phyloP scores from a whole-genome alignment of 129 eudicot species.

The Rutidosis leptorrhynchoides region DNA sequence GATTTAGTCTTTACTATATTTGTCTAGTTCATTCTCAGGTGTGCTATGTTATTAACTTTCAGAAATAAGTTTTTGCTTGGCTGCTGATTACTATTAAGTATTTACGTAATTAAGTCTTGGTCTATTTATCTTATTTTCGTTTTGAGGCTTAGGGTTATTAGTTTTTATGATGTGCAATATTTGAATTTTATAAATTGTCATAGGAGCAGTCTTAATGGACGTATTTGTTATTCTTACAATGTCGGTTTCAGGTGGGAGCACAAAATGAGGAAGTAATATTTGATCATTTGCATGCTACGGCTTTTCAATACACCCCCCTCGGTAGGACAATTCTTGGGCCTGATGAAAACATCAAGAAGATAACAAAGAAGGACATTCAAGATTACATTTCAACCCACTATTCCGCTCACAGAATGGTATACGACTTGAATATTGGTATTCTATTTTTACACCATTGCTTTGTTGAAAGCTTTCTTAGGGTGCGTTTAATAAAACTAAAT shows the following conservation, averaged over 20 bases:
- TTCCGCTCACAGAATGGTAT: slow-evolving; percentile 92
- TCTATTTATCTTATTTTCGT: neutral
- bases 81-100: neutral
- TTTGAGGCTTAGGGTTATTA: neutral
- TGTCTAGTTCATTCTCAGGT: neutral
- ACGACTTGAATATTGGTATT: slow-evolving; percentile 9
- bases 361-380: slow-evolving; percentile 56
- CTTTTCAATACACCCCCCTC: slow-evolving; percentile 88
- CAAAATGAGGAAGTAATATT: slow-evolving; percentile 84
- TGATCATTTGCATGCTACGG: slow-evolving; percentile 96
- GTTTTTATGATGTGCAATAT: neutral
- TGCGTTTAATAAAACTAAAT: too few relatives aligned
- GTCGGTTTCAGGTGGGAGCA: slow-evolving; percentile 59
- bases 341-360: slow-evolving; percentile 70
- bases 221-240: slow-evolving; percentile 15
- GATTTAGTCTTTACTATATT: too few relatives aligned
- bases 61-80: neutral
- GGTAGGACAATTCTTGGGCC: slow-evolving; percentile 97
- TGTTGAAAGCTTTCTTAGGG: neutral
- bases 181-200: neutral
- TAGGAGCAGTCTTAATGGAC: slow-evolving; percentile 3
- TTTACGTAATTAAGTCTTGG: neutral
- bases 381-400: slow-evolving; percentile 90
- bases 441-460: neutral
- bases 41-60: neutral